Evolutionary conservation across 1,139 yeast genomes (phyloP).

Genomic region (Suhomyces guaymorum): DNA sequence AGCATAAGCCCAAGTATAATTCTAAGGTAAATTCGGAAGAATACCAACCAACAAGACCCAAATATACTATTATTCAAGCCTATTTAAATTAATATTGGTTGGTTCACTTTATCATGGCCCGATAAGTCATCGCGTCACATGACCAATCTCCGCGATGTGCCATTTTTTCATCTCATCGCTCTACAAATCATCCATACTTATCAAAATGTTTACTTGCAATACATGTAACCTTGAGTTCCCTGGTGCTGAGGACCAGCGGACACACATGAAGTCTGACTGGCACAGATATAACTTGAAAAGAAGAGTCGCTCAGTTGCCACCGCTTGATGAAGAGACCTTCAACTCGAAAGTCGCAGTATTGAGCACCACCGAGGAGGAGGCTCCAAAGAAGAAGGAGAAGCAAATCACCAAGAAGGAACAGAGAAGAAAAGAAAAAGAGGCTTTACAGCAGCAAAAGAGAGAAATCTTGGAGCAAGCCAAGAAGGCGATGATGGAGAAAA

Average conservation of each 20-base stretch:
- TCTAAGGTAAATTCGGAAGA: no score
- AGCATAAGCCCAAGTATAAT: no score
- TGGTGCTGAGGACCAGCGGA: conserved; percentile 42
- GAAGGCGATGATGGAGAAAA: conserved; percentile 48
- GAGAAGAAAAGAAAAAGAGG: conserved; percentile 66
- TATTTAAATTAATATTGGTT: no score
- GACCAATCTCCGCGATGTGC: conserved; percentile 1
- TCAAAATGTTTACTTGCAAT: conserved; percentile 40
- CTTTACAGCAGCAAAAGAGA: conserved; percentile 59
- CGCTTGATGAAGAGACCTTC: conserved; percentile 52
- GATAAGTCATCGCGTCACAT: conserved; percentile 7
- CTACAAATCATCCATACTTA: conserved; percentile 1
- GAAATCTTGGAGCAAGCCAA: conserved; percentile 62
- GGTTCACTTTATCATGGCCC: no score
- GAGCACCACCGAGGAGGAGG: conserved; percentile 21
- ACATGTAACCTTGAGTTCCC: conserved; percentile 46
- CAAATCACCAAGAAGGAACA: conserved; percentile 61
- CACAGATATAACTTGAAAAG: conserved; percentile 66
- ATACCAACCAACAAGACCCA: no score
- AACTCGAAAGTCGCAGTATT: conserved; percentile 46
- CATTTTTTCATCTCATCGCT: conserved; percentile 9
- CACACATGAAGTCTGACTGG: conserved; percentile 70
- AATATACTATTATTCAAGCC: no score
- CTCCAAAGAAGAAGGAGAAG: conserved; percentile 27
- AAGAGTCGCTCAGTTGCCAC: conserved; percentile 59